Evolutionary conservation across 345 rosid species (phyloP), one percentile per base, ranked within the genome.

Genomic region (Toxicodendron radicans): DNA sequence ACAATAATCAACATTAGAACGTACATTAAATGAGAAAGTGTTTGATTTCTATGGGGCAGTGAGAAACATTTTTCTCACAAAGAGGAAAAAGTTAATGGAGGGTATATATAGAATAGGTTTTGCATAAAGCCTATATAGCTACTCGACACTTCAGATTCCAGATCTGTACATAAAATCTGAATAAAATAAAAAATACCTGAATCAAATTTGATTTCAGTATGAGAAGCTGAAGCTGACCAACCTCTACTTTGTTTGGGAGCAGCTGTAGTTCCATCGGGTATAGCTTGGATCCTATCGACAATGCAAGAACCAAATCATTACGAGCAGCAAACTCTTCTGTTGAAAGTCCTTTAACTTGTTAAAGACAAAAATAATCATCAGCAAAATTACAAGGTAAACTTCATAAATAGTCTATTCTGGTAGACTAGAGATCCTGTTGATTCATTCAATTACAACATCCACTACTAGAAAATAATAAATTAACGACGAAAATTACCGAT

Each of bases 201-300:
- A 84, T 96, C 99, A 84, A 96, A 89, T 82, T 89, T 96, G 71
- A 96, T 91, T 78, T 84, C 98, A 32, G 97, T 64, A 16, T 90
- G 90, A 75, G 94, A 79, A 62, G 95, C 90, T n/a, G 98, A 85
- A 49, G 87, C 66, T 56, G 87, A 71, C 98, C 98, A 93, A 51
- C 90, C 95, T 74, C 94, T 87, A 77, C 83, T 68, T 74, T 73
- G 89, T 83, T 93, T 93, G 58, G 93, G 87, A 66, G 91, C 87
- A 88, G 97, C 80, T 1, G 95, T 87, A 81, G 91, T 83, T 70
- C 97, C 98, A 82, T 96, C 99, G 41, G 98, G 93, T 76, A 96
- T 96, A 65, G 88, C 89, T 83, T 93, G 89, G 79, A 96, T 96
- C 89, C 97, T 93, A 62, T 88, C 88, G 97, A 97, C 82, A 96